phyloP scores from a whole-genome alignment of 257 asterid genomes.

The Solanum piurae region DNA sequence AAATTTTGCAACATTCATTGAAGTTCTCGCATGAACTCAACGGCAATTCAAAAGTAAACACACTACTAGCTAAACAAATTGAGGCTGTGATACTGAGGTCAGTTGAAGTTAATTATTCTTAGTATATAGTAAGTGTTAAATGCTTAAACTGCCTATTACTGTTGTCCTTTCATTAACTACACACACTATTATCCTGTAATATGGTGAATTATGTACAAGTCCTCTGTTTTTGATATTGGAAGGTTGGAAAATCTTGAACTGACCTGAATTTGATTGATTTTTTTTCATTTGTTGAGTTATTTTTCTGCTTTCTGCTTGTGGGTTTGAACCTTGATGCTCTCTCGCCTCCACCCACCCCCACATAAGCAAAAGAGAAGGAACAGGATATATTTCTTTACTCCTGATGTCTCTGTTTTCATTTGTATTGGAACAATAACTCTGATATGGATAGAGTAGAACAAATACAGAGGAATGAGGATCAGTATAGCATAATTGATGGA shows the following conservation, averaged over 20 bases:
- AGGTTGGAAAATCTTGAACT: background rate
- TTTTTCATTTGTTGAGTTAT: background rate
- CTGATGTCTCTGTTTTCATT: background rate
- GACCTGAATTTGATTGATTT: background rate
- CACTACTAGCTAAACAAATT: no score
- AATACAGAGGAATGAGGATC: background rate
- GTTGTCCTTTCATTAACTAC: background rate
- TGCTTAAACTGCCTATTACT: background rate
- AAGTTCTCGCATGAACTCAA: background rate
- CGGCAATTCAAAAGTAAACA: background rate
- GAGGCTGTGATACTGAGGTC: no score
- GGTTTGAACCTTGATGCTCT: background rate
- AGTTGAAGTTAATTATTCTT: no score
- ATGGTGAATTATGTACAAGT: background rate
- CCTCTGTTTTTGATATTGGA: background rate
- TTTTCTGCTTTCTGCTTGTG: background rate
- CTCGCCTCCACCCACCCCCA: background rate
- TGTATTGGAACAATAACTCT: background rate
- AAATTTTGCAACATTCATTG: background rate
- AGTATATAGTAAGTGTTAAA: no score
- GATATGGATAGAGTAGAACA: background rate
- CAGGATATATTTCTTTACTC: background rate
- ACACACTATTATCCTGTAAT: constrained; percentile 9
- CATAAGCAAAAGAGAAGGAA: background rate
- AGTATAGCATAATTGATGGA: background rate